Base-by-base conservation (phyloP, 768 basidiomycete species). In the Floccularia luteovirens region DNA sequence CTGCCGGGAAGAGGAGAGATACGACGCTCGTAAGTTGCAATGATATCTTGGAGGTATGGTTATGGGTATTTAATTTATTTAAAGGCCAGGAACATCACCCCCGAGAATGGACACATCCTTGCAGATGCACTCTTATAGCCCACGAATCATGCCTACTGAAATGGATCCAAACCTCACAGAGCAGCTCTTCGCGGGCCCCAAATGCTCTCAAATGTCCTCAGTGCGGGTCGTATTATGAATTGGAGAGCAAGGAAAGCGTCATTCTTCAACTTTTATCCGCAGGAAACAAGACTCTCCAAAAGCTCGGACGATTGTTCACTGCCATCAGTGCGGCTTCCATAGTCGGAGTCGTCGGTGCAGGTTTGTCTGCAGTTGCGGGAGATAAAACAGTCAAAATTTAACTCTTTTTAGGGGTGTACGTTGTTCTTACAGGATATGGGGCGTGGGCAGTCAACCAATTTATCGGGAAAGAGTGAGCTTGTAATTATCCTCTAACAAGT, bases 131-230 rank as follows among this genome's bases (percentile, higher is more conserved):
- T 0, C 71, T 90, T 27, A 64, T 90, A 28, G 87, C 87, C 2
- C 87, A 89, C 57, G 83, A 89, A 54, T 62, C 75, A 0, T 90
- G 87, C 60, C 73, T 90, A 12, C 69, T 88, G 23, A 74, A 78
- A 46, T 90, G 87, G 87, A 85, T 90, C 27, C 73, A 78, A 44
- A 69, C 81, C 13, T 74, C 84, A 2, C 81, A 89, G 48, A 64
- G 70, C 17, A 77, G 65, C 34, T 42, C 68, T 5, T 58, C 66
- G 7, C 73, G 78, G 6, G 68, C 74, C 21, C 59, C 70, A 1
- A 82, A 83, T 52, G 82, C 84, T 0, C 69, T 87, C 44, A 84
- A 86, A 52, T 90, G 87, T 49, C 85, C 87, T 0, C 87, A 90
- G 45, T 90, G 87, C 45, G 69, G 78, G 8, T 64, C 78, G 0